These are phyloP conservation scores for Pestalotiopsis sp. DNA, from an alignment of 2,329 filamentous ascomycete species.

Conservation along the genomic window DNA sequence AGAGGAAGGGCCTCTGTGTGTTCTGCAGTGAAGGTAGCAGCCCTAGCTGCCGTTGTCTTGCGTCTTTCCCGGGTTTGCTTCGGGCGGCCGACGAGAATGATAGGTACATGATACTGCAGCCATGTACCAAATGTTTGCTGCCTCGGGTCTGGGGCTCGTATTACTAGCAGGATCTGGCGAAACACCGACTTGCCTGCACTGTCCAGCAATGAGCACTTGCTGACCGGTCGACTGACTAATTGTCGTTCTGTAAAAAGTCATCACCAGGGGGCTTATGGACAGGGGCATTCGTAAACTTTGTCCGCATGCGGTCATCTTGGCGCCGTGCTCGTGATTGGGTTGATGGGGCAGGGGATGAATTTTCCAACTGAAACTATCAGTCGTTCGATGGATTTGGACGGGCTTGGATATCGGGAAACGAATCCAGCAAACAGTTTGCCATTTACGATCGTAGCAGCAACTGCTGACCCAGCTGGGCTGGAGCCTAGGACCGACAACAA, in stretches of 20 bases:
- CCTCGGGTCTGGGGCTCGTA: background rate
- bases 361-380: background rate
- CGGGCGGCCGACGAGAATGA: background rate
- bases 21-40: background rate
- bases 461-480: background rate
- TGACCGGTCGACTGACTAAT: background rate
- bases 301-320: background rate
- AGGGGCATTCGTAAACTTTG: background rate
- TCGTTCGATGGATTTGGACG: background rate
- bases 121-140: background rate
- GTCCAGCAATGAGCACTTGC: background rate
- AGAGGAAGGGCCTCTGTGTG: background rate
- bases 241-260: background rate
- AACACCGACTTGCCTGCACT: background rate
- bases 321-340: background rate
- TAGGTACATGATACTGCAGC: no score
- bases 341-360: background rate
- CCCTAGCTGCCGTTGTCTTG: background rate
- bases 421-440: background rate
- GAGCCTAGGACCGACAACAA: background rate
- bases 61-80: background rate
- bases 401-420: background rate
- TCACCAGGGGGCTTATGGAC: background rate
- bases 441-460: background rate
- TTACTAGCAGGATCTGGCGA: background rate